These are phyloP conservation scores for Pythium pyrilobum DNA, from an alignment of 352 stramenopile species.

Conservation along the genomic window DNA sequence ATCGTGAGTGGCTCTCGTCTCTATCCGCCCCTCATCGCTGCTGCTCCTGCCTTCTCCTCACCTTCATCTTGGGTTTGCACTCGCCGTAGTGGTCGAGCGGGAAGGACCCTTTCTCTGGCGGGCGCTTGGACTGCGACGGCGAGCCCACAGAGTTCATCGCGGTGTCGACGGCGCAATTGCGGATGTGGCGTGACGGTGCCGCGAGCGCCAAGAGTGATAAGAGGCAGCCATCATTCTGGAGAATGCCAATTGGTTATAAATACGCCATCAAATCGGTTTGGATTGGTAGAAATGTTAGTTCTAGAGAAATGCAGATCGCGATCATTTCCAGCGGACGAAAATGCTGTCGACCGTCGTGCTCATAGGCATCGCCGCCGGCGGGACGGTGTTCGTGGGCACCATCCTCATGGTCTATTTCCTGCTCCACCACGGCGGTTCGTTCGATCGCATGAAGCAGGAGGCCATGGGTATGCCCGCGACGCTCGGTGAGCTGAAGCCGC, in stretches of 20 bases:
- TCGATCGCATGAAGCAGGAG: slow-evolving; percentile 83
- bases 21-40: background rate
- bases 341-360: slow-evolving; percentile 60
- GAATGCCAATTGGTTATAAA: slow-evolving; percentile 8
- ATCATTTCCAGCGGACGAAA: background rate
- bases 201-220: background rate
- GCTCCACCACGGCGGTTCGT: slow-evolving; percentile 78
- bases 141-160: slow-evolving; percentile 79
- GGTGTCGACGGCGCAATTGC: background rate
- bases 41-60: slow-evolving; percentile 15
- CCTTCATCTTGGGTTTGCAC: slow-evolving; percentile 86
- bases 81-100: slow-evolving; percentile 88
- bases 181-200: background rate
- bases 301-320: background rate
- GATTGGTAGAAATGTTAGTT: slow-evolving; percentile 2
- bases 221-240: slow-evolving; percentile 16
- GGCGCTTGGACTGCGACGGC: slow-evolving; percentile 61
- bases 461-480: slow-evolving; percentile 52
- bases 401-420: slow-evolving; percentile 82
- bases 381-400: slow-evolving; percentile 78
- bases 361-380: slow-evolving; percentile 75
- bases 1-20: background rate
- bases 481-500: slow-evolving; percentile 65
- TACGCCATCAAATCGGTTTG: background rate
- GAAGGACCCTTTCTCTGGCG: slow-evolving; percentile 89